Evolutionary conservation across 805 yeast species (phyloP), one percentile per base, ranked within the genome.

Genomic region (Yamadazyma phyllophila): DNA sequence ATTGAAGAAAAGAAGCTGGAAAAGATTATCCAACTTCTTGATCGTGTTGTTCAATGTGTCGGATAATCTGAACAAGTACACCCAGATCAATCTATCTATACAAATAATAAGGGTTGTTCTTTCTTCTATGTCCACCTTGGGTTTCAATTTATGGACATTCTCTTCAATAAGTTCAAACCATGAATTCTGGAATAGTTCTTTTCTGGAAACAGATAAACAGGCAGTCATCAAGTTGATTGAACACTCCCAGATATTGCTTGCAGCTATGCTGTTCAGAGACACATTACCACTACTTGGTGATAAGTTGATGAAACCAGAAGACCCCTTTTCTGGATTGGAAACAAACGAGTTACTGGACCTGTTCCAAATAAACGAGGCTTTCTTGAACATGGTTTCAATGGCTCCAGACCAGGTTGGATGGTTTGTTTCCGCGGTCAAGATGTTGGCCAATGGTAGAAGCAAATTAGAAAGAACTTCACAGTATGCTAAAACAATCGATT

Each of bases 341-440:
- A 24, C 31, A 7, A 31, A 26, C 12, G 29, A 11, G 14, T 48
- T 53, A 14, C 50, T 50, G 7, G 75, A 53, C 72, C 76, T 56
- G 46, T 65, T 75, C 68, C 76, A 73, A 40, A 67, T 77, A 45
- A 60, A 63, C 34, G 73, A 74, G 12, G 76, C 70, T 46, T 75
- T 78, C 12, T 71, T 63, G 60, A 78, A 82, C 11, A 92, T 80
- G 14, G 73, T 67, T 16, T 77, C 77, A 44, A 89, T 78, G 0
- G 97, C 94, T 34, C 82, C 87, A 0, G 84, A 82, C 99, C 99
- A 94, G 1, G 85, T 81, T 2, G 99, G 99, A 61, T 92, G 96
- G 58, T 94, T 92, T 0, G 89, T 91, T 60, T 94, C 99, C 0
- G 97, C 98, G 0, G 97, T 88, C 27, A 91, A 73, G 1, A 82